These are phyloP conservation scores for Phaeosphaeriaceae sp. DNA, from an alignment of 2,329 filamentous ascomycete species.

Conservation along the genomic window DNA sequence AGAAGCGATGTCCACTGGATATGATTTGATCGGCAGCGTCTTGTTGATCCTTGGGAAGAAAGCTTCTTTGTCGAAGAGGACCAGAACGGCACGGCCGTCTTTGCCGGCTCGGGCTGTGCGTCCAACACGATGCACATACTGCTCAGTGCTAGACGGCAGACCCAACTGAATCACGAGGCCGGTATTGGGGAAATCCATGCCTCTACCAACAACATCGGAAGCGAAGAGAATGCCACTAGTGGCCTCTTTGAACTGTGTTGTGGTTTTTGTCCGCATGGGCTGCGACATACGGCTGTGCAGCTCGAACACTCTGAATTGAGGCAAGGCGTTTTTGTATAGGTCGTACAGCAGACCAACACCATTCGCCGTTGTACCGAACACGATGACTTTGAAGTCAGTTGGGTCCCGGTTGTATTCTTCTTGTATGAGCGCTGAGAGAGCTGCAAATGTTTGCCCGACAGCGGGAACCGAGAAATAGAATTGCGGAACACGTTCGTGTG, in stretches of 20 bases:
- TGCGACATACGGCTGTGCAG: constrained; percentile 55
- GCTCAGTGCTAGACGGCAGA: constrained; percentile 58
- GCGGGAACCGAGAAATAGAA: constrained; percentile 54
- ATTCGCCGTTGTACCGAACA: constrained; percentile 57
- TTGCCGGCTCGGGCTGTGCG: constrained; percentile 53
- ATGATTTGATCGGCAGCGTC: constrained; percentile 58
- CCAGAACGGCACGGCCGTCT: constrained; percentile 61
- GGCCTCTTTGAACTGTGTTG: constrained; percentile 54
- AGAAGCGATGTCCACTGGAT: constrained; percentile 52
- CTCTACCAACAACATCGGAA: constrained; percentile 56
- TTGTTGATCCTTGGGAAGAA: constrained; percentile 60
- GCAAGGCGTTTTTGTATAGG: constrained; percentile 43
- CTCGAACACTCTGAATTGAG: constrained; percentile 49
- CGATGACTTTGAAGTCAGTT: constrained; percentile 54
- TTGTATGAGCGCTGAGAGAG: constrained; percentile 54
- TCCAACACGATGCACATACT: constrained; percentile 53
- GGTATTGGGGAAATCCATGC: constrained; percentile 61
- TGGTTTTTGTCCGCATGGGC: constrained; percentile 51
- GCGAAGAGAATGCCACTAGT: constrained; percentile 60
- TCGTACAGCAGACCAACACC: constrained; percentile 53
- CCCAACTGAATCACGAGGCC: constrained; percentile 58
- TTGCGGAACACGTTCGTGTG: constrained; percentile 58
- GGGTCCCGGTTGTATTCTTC: constrained; percentile 51
- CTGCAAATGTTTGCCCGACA: constrained; percentile 54
- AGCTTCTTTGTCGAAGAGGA: constrained; percentile 60